phyloP scores from a whole-genome alignment of 768 basidiomycete species.

The Rhodotorula graminis region DNA sequence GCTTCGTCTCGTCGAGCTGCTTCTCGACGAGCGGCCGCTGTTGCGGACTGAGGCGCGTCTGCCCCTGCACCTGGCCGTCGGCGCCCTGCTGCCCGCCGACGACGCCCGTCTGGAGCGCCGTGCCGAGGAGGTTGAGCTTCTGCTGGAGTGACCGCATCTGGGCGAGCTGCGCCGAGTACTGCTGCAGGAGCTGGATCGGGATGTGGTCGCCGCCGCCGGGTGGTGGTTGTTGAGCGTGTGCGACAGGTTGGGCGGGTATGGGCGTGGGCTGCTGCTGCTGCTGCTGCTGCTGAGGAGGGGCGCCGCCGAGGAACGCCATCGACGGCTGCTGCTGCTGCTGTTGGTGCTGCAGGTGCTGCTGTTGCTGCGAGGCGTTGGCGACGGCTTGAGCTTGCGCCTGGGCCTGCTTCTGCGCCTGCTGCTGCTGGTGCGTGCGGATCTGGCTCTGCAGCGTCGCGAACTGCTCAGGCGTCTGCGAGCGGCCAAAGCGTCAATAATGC shows the following conservation, averaged over 20 bases:
- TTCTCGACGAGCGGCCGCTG: conserved; percentile 18
- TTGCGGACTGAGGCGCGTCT: conserved; percentile 9
- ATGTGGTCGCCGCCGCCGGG: conserved; percentile 4
- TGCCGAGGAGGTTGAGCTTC: conserved; percentile 1
- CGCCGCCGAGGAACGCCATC: neutral
- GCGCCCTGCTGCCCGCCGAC: conserved; percentile 6
- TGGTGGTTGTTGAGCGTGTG: neutral
- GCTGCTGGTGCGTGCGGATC: conserved; percentile 20
- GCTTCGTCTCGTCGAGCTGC: conserved; percentile 18
- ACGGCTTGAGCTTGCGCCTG: neutral
- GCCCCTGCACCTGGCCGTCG: neutral
- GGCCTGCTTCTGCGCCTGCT: conserved; percentile 6
- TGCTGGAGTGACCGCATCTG: conserved; percentile 2
- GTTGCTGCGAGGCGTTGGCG: conserved; percentile 1
- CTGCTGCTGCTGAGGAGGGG: neutral
- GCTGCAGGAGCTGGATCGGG: conserved; percentile 21
- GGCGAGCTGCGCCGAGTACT: conserved; percentile 17
- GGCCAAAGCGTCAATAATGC: neutral
- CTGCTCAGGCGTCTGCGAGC: conserved; percentile 15
- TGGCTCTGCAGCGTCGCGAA: conserved; percentile 10
- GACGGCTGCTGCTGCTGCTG: conserved; percentile 19
- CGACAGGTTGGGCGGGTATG: neutral
- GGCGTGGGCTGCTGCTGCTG: neutral
- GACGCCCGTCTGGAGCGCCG: conserved; percentile 20
- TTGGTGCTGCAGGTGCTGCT: conserved; percentile 19